Evolutionary conservation across 73 alveolate genomes (phyloP).

Genomic region (Symbiodinium natans): DNA sequence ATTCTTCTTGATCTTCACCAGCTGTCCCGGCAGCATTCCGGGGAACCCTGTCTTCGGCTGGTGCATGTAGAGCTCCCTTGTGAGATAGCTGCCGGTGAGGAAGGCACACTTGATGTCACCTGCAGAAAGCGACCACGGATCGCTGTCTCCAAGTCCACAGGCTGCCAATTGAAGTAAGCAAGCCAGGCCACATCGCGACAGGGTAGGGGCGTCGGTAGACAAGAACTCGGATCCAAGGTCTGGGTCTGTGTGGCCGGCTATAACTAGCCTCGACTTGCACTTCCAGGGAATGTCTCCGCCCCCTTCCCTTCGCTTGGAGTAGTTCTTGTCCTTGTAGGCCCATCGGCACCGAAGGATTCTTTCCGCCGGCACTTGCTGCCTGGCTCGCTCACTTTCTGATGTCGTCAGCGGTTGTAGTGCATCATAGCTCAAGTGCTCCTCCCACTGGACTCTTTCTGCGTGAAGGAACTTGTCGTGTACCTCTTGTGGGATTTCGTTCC

Average conservation of each 20-base stretch:
- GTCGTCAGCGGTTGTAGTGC: background rate
- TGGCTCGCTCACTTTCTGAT: background rate
- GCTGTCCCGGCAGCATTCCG: background rate
- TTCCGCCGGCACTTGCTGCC: background rate
- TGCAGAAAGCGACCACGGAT: background rate
- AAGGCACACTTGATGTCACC: constrained; percentile 24
- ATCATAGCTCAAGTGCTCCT: background rate
- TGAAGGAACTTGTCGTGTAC: background rate
- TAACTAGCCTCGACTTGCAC: background rate
- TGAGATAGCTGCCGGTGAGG: background rate
- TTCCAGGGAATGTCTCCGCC: background rate
- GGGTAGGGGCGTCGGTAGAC: background rate
- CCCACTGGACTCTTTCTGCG: constrained; percentile 20
- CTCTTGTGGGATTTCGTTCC: background rate
- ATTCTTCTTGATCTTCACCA: constrained; percentile 1
- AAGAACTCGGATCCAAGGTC: background rate
- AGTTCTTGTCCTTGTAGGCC: constrained; percentile 5
- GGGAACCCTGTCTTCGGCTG: background rate
- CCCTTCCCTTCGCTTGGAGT: background rate
- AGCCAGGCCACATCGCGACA: background rate
- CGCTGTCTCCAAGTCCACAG: background rate
- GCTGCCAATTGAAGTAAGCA: background rate
- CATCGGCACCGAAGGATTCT: background rate
- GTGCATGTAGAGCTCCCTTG: background rate
- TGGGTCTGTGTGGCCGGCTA: constrained; percentile 16